Percentiles rank a stretch among this genome's conserved stretches.
Conservation (phyloP, 257 asterid genomes). For the Nicotiana otophora region DNA sequence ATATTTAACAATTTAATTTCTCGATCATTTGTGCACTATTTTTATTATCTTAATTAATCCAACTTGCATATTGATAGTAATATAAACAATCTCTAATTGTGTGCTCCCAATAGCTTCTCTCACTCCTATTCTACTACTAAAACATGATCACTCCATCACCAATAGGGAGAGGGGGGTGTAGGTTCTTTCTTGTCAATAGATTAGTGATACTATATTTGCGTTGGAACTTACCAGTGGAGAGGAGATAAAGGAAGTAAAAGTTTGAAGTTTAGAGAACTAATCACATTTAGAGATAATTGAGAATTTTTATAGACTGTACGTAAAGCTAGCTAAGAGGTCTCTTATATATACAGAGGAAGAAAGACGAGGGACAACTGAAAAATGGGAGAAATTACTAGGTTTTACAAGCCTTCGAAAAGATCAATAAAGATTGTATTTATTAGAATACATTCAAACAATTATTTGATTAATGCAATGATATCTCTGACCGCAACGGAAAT, state of each 20-base stretch:
- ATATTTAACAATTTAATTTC: background rate
- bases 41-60: slow-evolving; percentile 12
- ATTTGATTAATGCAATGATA: too few relatives aligned
- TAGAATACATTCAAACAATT: too few relatives aligned
- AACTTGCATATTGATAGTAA: background rate
- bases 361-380: too few relatives aligned
- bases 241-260: too few relatives aligned
- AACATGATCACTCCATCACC: too few relatives aligned
- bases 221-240: background rate
- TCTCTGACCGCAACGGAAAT: too few relatives aligned
- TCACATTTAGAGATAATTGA: background rate
- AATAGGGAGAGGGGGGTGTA: background rate
- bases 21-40: background rate
- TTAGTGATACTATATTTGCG: background rate
- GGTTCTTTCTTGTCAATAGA: background rate
- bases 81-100: background rate
- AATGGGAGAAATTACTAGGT: too few relatives aligned
- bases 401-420: too few relatives aligned
- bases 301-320: background rate
- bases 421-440: too few relatives aligned
- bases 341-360: too few relatives aligned
- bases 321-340: too few relatives aligned
- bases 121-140: background rate
- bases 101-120: background rate
- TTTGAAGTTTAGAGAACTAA: background rate